phyloP scores from a whole-genome alignment of 768 basidiomycete genomes.

The Gymnopilus junonius region DNA sequence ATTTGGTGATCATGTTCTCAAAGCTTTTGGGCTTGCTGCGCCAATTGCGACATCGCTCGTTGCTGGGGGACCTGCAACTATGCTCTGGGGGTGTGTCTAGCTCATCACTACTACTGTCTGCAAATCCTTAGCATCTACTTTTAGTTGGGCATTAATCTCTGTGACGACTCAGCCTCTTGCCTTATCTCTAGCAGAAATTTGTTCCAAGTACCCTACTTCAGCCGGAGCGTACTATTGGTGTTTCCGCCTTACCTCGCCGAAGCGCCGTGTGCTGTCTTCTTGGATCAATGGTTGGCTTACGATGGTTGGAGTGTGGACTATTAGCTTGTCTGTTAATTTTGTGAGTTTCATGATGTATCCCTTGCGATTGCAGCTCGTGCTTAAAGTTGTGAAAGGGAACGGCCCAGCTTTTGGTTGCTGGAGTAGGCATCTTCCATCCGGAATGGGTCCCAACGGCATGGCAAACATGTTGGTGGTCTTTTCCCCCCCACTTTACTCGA shows the following conservation, averaged over 20 bases:
- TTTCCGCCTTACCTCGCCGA: conserved; percentile 59
- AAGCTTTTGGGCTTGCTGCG: conserved; percentile 60
- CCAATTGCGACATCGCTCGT: conserved; percentile 60
- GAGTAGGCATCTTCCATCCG: conserved; percentile 58
- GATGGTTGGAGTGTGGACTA: conserved; percentile 71
- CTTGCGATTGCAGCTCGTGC: neutral
- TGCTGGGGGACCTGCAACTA: conserved; percentile 58
- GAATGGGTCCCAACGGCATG: conserved; percentile 61
- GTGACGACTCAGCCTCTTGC: conserved; percentile 51
- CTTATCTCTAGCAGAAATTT: conserved; percentile 60
- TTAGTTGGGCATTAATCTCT: conserved; percentile 57
- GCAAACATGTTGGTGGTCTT: conserved; percentile 59
- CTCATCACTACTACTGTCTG: neutral
- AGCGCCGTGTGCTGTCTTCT: conserved; percentile 52
- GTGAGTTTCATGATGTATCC: conserved; percentile 30
- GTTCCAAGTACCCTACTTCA: conserved; percentile 63
- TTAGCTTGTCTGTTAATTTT: conserved; percentile 69
- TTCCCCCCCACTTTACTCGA: neutral
- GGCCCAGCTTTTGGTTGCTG: conserved; percentile 63
- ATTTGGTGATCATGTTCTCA: neutral
- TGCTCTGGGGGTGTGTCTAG: conserved; percentile 57
- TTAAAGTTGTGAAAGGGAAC: conserved; percentile 44
- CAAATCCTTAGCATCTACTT: neutral
- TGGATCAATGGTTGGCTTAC: conserved; percentile 77
- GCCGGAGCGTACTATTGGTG: conserved; percentile 73